Evolutionary conservation across 345 rosid genomes (phyloP), one percentile per base, ranked within the genome.

Genomic region (Trapa bicornis): DNA sequence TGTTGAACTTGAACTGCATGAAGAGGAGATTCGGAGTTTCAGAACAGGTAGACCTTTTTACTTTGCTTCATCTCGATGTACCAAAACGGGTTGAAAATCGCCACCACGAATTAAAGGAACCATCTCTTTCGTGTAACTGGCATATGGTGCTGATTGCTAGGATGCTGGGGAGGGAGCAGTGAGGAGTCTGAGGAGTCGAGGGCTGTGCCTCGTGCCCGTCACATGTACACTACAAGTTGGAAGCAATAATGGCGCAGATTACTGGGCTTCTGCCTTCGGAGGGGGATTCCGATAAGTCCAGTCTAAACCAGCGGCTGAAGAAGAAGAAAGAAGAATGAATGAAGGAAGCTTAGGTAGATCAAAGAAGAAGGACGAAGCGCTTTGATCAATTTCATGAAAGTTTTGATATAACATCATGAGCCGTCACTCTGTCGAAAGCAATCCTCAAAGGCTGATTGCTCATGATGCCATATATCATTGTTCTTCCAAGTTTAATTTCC

Each of bases 381-480:
- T 15, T 1, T 22, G 29, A 22, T 37, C 3, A 10, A 67, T 33
- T 37, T 63, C 47, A 38, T 17, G n/a, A 33, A 67, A 45, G 9
- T 36, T 22, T 36, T 69, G 61, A 69, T 69, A 69, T 69, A 69
- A 69, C 72, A 69, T 69, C 72, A 69, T 37, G 65, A 69, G 72
- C 72, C 65, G 67, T 69, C 72, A 69, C 61, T 62, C 72, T 69
- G 72, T 60, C 48, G 48, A 35, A 58, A 56, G 35, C 13, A 69
- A 48, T 22, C 15, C 35, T 79, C 69, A 32, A 92, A 92, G 98
- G 96, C 93, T 92, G 96, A 92, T 87, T 89, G 96, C 98, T 92
- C 96, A 80, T 89, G 98, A 92, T 92, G 98, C 87, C 89, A 89
- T 92, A 86, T 14, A 42, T 72, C 67, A 43, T 65, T 32, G 50